Base-by-base conservation (phyloP, 148 eudicot species). In the Cornus suecica region DNA sequence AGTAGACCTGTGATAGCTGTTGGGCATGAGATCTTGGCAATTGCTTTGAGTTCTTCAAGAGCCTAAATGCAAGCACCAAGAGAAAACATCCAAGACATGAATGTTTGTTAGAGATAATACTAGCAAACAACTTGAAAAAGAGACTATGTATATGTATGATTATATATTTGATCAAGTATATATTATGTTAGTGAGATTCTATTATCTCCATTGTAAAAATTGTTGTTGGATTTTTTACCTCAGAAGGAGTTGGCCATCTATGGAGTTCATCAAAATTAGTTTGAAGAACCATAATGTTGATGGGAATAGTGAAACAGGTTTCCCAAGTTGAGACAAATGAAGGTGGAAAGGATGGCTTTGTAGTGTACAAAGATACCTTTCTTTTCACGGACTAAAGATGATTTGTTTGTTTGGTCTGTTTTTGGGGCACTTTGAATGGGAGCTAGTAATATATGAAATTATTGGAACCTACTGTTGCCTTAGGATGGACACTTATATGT, bases 21-120 rank as follows among this genome's bases (percentile, higher is more conserved):
- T 78, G 97, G 97, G 16, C 91, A 86, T 71, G 97, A 87, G 51
- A 91, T 91, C 69, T 88, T 91, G 60, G 89, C 88, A 78, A 91
- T 87, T 72, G 83, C 97, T 78, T 82, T 89, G 51, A 91, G 81
- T 79, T 91, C 97, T 65, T 87, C 88, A 41, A 88, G 62, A n/a
- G 83, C 91, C 97, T 91, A 71, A 45, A 68, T 26, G 28, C 63
- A 69, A 52, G 37, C 60, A 66, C 0, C 20, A 69, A 13, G 63
- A 54, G 6, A 31, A 64, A 56, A 51, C 76, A 74, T 67, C 11
- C 73, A 77, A 24, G 48, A 11, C 32, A 68, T 26, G 25, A 67
- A 6, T 65, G 37, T 29, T 25, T 65, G 22, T 65, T 67, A 18
- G 4, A 58, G 62, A 58, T 58, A 58, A 58, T 2, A 58, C 0